These are phyloP conservation scores for Fusarium compactum DNA, from an alignment of 2,329 filamentous ascomycete species.

Conservation along the genomic window DNA sequence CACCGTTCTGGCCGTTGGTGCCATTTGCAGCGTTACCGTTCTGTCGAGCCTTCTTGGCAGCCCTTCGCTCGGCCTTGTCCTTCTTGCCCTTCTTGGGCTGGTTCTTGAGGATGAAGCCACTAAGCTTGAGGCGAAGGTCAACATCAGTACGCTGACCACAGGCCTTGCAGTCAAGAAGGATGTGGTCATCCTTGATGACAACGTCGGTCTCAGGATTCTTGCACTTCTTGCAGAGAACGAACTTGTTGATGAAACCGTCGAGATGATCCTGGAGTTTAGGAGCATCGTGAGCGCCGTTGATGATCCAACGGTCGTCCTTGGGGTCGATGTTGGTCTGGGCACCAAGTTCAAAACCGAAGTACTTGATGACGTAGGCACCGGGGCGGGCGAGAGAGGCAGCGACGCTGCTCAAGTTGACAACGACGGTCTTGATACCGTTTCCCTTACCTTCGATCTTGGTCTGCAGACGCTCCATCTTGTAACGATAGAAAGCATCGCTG, in stretches of 20 bases:
- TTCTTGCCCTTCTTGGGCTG: constrained; percentile 95
- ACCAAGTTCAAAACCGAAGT: constrained; percentile 98
- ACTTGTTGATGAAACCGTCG: constrained; percentile 98
- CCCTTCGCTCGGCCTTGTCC: constrained; percentile 93
- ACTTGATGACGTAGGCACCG: constrained; percentile 97
- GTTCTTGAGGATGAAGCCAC: constrained; percentile 97
- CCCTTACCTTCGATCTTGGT: constrained; percentile 99
- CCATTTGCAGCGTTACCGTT: constrained; percentile 66
- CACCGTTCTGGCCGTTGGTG: constrained; percentile 60
- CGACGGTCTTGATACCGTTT: constrained; percentile 98
- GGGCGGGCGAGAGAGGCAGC: constrained; percentile 92
- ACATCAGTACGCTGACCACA: constrained; percentile 94
- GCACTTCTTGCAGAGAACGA: constrained; percentile 99
- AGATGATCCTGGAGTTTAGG: constrained; percentile 97
- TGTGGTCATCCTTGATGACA: constrained; percentile 91
- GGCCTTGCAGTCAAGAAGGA: constrained; percentile 97
- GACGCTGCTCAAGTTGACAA: constrained; percentile 96
- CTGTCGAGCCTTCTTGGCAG: constrained; percentile 86
- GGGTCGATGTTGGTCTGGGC: constrained; percentile 99
- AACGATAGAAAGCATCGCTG: constrained; percentile 98
- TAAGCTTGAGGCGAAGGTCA: constrained; percentile 93
- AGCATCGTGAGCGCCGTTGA: constrained; percentile 97
- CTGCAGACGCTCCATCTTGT: constrained; percentile 99
- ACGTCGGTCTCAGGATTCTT: constrained; percentile 99
- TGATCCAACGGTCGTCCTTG: constrained; percentile 98